Percentiles rank a stretch among this genome's conserved stretches.
These are phyloP conservation scores for Coleophoma crateriformis DNA, from an alignment of 2,329 filamentous ascomycete genomes.

Conservation along the genomic window DNA sequence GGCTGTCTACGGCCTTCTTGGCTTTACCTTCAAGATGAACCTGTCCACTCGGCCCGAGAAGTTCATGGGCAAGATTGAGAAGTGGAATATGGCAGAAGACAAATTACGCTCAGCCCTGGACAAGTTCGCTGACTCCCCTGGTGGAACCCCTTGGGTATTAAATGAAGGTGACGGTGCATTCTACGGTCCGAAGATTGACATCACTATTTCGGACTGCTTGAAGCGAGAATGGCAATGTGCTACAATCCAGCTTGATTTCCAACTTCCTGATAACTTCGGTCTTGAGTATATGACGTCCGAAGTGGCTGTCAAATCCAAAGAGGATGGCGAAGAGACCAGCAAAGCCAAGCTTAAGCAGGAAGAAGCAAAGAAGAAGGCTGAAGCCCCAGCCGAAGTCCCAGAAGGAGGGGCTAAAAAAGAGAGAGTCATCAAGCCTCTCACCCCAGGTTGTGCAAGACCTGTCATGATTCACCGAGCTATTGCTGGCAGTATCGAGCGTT, in stretches of 20 bases:
- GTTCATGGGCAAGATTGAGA: conserved; percentile 77
- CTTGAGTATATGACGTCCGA: conserved; percentile 80
- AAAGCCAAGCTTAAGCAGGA: conserved; percentile 34
- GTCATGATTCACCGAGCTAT: conserved; percentile 87
- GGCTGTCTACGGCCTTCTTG: conserved; percentile 74
- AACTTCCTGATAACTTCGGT: conserved; percentile 79
- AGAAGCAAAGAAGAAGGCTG: conserved; percentile 36
- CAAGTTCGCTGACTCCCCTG: conserved; percentile 56
- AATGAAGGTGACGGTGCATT: conserved; percentile 96
- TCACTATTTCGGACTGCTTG: conserved; percentile 85
- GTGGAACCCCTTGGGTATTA: conserved; percentile 73
- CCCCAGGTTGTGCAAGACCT: conserved; percentile 68
- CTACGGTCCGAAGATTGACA: conserved; percentile 98
- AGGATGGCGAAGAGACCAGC: conserved; percentile 25
- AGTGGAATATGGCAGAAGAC: conserved; percentile 84
- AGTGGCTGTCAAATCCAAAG: conserved; percentile 37
- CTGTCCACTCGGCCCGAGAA: conserved; percentile 88
- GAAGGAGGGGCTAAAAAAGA: conserved; percentile 35
- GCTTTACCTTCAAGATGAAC: conserved; percentile 89
- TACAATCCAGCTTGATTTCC: conserved; percentile 92
- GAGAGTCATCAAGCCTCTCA: conserved; percentile 42
- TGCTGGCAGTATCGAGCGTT: conserved; percentile 63
- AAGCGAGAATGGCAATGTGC: conserved; percentile 83
- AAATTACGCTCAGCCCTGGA: conserved; percentile 76
- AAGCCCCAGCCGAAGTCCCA: conserved; percentile 22